Conservation (phyloP, 2,329 filamentous ascomycete genomes). For the Xylariaceae sp. region DNA sequence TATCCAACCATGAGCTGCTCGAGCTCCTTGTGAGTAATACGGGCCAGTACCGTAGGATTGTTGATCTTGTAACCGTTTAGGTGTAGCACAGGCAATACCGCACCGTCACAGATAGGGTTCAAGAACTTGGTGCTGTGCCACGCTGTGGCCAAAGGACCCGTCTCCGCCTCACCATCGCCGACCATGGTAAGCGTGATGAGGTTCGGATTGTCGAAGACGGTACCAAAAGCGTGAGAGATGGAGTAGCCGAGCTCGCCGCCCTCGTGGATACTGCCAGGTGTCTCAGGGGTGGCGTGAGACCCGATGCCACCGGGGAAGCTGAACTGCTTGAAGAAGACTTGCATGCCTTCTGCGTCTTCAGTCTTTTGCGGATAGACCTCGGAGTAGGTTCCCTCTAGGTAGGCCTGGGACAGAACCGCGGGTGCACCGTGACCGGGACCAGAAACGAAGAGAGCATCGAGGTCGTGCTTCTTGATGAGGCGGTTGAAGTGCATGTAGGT, state of each 20-base stretch:
- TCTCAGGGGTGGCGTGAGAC: slow-evolving; percentile 74
- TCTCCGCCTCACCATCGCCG: slow-evolving; percentile 78
- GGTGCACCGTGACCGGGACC: slow-evolving; percentile 77
- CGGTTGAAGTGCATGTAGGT: slow-evolving; percentile 81
- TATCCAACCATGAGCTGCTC: slow-evolving; percentile 67
- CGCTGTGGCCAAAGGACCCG: slow-evolving; percentile 70
- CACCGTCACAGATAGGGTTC: slow-evolving; percentile 73
- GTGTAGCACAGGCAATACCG: slow-evolving; percentile 72
- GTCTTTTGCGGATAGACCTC: slow-evolving; percentile 74
- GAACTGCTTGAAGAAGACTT: slow-evolving; percentile 77
- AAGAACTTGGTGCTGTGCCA: slow-evolving; percentile 84
- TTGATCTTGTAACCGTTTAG: slow-evolving; percentile 85
- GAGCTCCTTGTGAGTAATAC: slow-evolving; percentile 71
- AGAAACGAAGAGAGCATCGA: slow-evolving; percentile 69
- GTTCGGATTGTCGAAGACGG: slow-evolving; percentile 70
- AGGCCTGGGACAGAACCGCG: slow-evolving; percentile 70
- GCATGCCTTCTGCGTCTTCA: slow-evolving; percentile 64
- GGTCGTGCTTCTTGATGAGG: slow-evolving; percentile 73
- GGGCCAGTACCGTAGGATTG: slow-evolving; percentile 69
- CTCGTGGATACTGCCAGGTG: slow-evolving; percentile 72
- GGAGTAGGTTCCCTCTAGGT: slow-evolving; percentile 72
- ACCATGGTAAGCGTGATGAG: slow-evolving; percentile 75
- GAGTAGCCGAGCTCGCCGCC: slow-evolving; percentile 81
- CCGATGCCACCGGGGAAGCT: slow-evolving; percentile 77
- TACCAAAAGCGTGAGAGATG: slow-evolving; percentile 72